Conservation (phyloP, 148 eudicot genomes). For the Heliosperma pusillum region DNA sequence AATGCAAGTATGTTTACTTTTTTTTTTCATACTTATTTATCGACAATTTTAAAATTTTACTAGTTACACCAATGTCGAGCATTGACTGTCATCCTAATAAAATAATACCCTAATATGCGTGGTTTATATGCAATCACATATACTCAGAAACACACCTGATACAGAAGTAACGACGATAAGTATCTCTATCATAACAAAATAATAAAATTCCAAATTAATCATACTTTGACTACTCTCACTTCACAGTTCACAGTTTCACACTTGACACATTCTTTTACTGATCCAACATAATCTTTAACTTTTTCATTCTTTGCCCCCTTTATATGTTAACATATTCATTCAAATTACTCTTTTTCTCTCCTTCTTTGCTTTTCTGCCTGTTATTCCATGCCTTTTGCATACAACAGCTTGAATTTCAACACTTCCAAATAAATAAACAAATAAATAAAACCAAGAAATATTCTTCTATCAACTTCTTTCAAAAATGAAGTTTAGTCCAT, state of each 20-base stretch:
- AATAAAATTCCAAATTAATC: too few species aligned
- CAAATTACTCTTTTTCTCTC: slow-evolving; percentile 26
- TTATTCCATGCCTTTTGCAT: slow-evolving; percentile 24
- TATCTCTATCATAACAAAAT: too few species aligned
- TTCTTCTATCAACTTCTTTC: background rate
- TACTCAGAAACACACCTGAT: too few species aligned
- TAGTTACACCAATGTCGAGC: too few species aligned
- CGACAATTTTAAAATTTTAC: too few species aligned
- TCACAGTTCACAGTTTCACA: slow-evolving; percentile 1
- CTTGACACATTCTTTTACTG: slow-evolving; percentile 20
- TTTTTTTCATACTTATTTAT: too few species aligned
- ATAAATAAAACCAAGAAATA: background rate
- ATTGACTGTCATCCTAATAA: too few species aligned
- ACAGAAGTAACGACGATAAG: too few species aligned
- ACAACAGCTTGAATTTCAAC: slow-evolving; percentile 31
- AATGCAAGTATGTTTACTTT: too few species aligned
- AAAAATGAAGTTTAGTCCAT: slow-evolving; percentile 28
- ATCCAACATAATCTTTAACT: slow-evolving; percentile 32
- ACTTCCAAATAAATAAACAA: background rate
- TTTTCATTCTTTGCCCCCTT: slow-evolving; percentile 20
- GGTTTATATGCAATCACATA: too few species aligned
- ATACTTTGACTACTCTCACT: slow-evolving; percentile 24
- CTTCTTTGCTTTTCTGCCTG: slow-evolving; percentile 18
- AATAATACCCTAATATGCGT: too few species aligned
- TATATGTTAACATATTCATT: slow-evolving; percentile 30